Base-by-base conservation (phyloP, 139 green algal species). In the Micromonas commoda region DNA sequence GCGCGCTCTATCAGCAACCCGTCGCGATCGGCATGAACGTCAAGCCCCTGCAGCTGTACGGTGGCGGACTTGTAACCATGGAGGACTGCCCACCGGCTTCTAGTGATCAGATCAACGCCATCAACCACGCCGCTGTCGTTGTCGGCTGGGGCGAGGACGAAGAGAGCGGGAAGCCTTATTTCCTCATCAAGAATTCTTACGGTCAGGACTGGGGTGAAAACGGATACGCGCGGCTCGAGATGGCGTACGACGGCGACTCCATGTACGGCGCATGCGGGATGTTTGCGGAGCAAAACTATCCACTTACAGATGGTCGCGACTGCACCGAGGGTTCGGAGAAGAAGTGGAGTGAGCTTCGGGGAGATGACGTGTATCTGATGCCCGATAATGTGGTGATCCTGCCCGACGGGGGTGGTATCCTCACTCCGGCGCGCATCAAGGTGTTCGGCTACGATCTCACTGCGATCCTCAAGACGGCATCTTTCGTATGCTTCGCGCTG, bases 121-220 rank as follows among this genome's bases (percentile, higher is more conserved):
- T 90, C 64, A 95, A 97, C 88, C 93, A 97, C 81, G 82, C 93
- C 34, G 84, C 97, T 34, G 85, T 79, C 19, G 85, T 97, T 0
- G 84, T 96, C 26, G 93, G 93, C 53, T 97, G 91, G 89, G 90
- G 87, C 20, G 81, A 88, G 20, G 77, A 84, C 51, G 86, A 91
- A 52, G 82, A 86, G 26, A 87, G 81, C 33, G 81, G 87, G 0
- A 16, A 70, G 34, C 79, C 70, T 28, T 86, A 84, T 75, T 87
- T 82, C 82, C 85, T 90, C 66, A 84, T 88, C 52, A 79, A 84
- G 65, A 90, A 90, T 81, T 86, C 73, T 35, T 84, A 77, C 73
- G 91, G 91, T 29, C 82, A 88, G 77, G 88, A 87, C 0, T 96
- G 85, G 86, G 91, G 89, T 6, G 91, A 96, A 85, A 24, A 51